Evolutionary conservation across 129 eudicot species (phyloP).

Genomic region (Centella asiatica): DNA sequence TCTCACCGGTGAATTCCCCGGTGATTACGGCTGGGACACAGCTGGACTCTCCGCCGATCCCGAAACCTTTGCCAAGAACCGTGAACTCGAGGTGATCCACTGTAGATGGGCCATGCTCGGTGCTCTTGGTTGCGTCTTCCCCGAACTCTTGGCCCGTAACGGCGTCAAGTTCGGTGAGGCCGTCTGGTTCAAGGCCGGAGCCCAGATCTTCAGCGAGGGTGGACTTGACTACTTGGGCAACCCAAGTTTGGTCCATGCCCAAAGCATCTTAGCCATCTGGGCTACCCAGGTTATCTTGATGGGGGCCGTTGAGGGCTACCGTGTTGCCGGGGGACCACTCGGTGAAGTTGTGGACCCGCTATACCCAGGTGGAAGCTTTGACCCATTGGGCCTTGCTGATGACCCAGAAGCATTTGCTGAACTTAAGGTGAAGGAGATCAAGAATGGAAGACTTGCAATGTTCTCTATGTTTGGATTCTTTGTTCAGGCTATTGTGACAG

Average conservation of each 20-base stretch:
- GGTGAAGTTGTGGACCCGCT: slow-evolving; percentile 70
- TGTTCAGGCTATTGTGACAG: slow-evolving; percentile 72
- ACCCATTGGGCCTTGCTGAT: slow-evolving; percentile 64
- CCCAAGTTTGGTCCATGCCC: slow-evolving; percentile 64
- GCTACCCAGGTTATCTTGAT: slow-evolving; percentile 55
- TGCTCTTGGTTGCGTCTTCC: slow-evolving; percentile 74
- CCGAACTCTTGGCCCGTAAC: slow-evolving; percentile 65
- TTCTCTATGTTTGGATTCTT: slow-evolving; percentile 72
- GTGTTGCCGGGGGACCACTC: slow-evolving; percentile 65
- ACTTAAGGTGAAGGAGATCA: slow-evolving; percentile 63
- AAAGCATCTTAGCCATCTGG: slow-evolving; percentile 75
- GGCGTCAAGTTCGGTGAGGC: slow-evolving; percentile 75
- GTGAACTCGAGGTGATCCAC: slow-evolving; percentile 52
- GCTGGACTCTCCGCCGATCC: slow-evolving; percentile 74
- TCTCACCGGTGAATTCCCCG: slow-evolving; percentile 72
- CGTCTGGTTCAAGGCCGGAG: slow-evolving; percentile 73
- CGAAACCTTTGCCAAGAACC: slow-evolving; percentile 71
- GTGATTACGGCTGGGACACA: slow-evolving; percentile 74
- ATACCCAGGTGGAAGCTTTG: slow-evolving; percentile 71
- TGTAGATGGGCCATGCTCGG: slow-evolving; percentile 41
- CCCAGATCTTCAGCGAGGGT: slow-evolving; percentile 73
- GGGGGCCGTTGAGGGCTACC: slow-evolving; percentile 80
- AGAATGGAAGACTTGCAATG: slow-evolving; percentile 68
- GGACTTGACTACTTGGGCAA: slow-evolving; percentile 71
- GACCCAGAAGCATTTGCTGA: slow-evolving; percentile 76